phyloP scores from a whole-genome alignment of 352 stramenopile genomes.

The Peronospora farinosa region DNA sequence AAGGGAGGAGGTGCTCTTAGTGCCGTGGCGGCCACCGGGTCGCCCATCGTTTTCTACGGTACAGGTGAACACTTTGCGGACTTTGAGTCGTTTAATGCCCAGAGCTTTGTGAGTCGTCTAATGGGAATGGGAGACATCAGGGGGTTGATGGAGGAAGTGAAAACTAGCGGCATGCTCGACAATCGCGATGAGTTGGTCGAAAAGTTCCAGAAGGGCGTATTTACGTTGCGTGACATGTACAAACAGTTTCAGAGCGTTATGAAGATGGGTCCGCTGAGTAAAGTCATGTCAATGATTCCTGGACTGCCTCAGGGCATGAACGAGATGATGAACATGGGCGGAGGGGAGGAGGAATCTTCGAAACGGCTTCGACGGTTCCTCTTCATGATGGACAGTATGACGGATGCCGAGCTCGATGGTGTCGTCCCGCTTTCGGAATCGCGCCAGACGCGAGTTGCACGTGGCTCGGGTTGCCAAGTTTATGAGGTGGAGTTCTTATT shows the following conservation, averaged over 20 bases:
- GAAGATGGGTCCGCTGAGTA: conserved; percentile 96
- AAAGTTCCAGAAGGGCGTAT: conserved; percentile 93
- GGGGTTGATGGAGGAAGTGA: conserved; percentile 94
- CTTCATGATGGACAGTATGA: conserved; percentile 99
- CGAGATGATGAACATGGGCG: conserved; percentile 87
- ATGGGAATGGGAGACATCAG: conserved; percentile 97
- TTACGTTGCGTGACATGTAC: conserved; percentile 98
- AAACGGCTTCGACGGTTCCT: conserved; percentile 95
- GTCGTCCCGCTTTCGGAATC: conserved; percentile 61
- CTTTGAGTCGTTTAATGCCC: conserved; percentile 96
- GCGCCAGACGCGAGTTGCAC: conserved; percentile 84
- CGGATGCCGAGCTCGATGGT: conserved; percentile 93
- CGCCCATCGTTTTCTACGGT: conserved; percentile 98
- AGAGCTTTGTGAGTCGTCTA: conserved; percentile 97
- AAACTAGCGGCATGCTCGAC: conserved; percentile 85
- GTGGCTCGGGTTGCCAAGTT: conserved; percentile 85
- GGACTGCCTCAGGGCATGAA: conserved; percentile 89
- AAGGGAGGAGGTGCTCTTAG: conserved; percentile 97
- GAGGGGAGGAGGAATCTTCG: conserved; percentile 88
- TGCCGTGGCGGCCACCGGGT: conserved; percentile 95
- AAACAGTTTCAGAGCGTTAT: conserved; percentile 97
- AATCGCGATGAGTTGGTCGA: conserved; percentile 95
- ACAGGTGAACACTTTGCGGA: conserved; percentile 97
- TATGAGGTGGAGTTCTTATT: conserved; percentile 91
- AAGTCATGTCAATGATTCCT: conserved; percentile 99